Conservation (phyloP, 176 grass and related monocot species). For the Juncus inflexus region DNA sequence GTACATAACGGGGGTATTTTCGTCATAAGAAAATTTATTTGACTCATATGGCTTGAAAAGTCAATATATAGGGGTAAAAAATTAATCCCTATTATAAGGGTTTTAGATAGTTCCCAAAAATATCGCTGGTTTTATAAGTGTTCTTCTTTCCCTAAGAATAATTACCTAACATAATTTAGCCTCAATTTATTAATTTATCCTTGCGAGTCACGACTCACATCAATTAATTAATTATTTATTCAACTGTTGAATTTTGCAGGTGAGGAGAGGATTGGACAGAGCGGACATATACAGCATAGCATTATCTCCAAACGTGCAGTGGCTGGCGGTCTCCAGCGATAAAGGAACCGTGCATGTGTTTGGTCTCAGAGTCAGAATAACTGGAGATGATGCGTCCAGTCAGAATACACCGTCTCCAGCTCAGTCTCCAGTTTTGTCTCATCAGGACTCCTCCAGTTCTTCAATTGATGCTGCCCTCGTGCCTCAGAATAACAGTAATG, state of each 20-base stretch:
- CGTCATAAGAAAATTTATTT: too few relatives aligned
- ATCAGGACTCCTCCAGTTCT: slow-evolving; percentile 37
- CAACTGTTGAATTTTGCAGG: slow-evolving; percentile 27
- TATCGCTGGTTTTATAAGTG: too few relatives aligned
- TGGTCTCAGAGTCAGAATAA: slow-evolving; percentile 34
- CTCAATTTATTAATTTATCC: too few relatives aligned
- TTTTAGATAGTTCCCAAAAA: too few relatives aligned
- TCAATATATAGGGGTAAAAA: too few relatives aligned
- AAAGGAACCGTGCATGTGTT: slow-evolving; percentile 83
- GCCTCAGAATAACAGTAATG: slow-evolving; percentile 20
- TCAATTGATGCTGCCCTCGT: slow-evolving; percentile 18
- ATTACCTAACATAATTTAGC: too few relatives aligned
- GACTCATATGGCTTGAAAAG: too few relatives aligned
- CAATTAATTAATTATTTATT: neutral
- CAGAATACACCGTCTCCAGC: slow-evolving; percentile 14
- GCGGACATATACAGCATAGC: slow-evolving; percentile 77
- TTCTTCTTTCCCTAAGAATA: too few relatives aligned
- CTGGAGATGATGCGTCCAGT: slow-evolving; percentile 27
- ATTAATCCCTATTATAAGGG: too few relatives aligned
- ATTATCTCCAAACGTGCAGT: slow-evolving; percentile 50
- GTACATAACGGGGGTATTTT: too few relatives aligned
- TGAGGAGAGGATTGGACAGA: slow-evolving; percentile 60
- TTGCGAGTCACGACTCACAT: too few relatives aligned
- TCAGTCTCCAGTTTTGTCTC: slow-evolving; percentile 15
- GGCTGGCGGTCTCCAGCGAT: slow-evolving; percentile 70